A percentile compares a stretch with the other conserved stretches of the same genome.
Conservation (phyloP, 768 basidiomycete genomes). For the Hemileccinum impolitum region DNA sequence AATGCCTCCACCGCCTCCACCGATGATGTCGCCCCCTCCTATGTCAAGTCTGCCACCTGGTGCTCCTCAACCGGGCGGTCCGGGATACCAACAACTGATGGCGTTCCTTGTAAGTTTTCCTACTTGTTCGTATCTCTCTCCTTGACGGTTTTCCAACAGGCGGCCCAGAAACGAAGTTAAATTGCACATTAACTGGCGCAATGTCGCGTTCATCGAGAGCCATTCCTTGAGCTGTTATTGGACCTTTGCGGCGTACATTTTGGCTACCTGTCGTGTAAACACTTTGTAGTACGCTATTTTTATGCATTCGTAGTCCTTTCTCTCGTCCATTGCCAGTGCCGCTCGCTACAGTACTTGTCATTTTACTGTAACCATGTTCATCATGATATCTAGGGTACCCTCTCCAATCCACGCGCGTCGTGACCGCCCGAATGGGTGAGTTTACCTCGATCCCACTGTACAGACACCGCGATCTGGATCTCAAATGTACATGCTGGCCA, state of each 20-base stretch:
- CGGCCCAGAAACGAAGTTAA: slow-evolving; percentile 29
- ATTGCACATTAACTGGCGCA: not conserved
- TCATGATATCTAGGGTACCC: too few relatives aligned
- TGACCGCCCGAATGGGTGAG: too few relatives aligned
- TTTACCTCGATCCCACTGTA: too few relatives aligned
- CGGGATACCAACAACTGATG: slow-evolving; percentile 64
- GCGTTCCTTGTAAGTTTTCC: slow-evolving; percentile 57
- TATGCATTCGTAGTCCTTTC: slow-evolving; percentile 23
- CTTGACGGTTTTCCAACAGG: slow-evolving; percentile 11
- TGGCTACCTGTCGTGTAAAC: slow-evolving; percentile 10
- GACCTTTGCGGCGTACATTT: not conserved
- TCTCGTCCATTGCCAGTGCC: not conserved
- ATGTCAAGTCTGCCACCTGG: slow-evolving; percentile 39
- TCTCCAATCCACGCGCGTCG: too few relatives aligned
- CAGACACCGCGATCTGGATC: too few relatives aligned
- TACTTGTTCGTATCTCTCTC: not conserved
- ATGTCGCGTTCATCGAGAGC: not conserved
- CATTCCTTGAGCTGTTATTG: not conserved
- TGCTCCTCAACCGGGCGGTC: slow-evolving; percentile 39
- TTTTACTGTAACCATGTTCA: too few relatives aligned
- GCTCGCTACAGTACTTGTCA: too few relatives aligned
- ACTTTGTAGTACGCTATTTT: slow-evolving; percentile 21
- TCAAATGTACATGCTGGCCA: too few relatives aligned
- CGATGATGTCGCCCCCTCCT: slow-evolving; percentile 44
- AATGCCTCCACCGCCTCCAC: slow-evolving; percentile 40